phyloP scores from a whole-genome alignment of 805 yeast genomes.

The Aciculoconidium aculeatum region DNA sequence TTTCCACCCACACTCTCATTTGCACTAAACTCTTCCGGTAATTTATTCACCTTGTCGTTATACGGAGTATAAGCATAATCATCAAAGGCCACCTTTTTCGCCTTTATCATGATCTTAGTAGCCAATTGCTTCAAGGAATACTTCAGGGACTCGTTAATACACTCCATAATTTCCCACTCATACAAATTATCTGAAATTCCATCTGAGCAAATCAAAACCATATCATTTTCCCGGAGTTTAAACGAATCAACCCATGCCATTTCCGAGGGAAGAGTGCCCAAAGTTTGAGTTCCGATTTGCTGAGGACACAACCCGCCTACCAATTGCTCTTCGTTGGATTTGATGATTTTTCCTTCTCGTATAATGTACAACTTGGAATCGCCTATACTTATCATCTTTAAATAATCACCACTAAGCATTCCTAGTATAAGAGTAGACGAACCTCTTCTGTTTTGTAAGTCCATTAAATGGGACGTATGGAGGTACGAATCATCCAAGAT shows the following conservation, averaged over 20 bases:
- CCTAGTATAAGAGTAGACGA: constrained; percentile 44
- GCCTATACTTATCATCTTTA: constrained; percentile 47
- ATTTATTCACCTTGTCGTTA: constrained; percentile 43
- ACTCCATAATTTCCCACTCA: constrained; percentile 40
- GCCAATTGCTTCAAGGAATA: constrained; percentile 35
- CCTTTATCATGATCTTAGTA: constrained; percentile 32
- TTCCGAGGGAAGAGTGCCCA: constrained; percentile 38
- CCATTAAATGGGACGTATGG: constrained; percentile 48
- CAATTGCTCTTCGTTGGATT: constrained; percentile 43
- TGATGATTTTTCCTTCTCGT: constrained; percentile 38
- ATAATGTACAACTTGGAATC: constrained; percentile 46
- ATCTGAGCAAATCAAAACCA: constrained; percentile 45
- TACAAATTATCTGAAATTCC: constrained; percentile 50
- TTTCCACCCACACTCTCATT: constrained; percentile 45
- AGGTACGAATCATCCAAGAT: constrained; percentile 42
- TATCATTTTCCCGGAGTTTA: constrained; percentile 35
- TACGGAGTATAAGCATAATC: constrained; percentile 50
- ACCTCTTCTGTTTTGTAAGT: constrained; percentile 40
- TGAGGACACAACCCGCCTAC: constrained; percentile 43
- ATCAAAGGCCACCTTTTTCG: constrained; percentile 48
- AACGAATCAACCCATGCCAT: constrained; percentile 42
- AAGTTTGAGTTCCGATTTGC: constrained; percentile 49
- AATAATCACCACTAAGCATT: constrained; percentile 42
- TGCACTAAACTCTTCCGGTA: constrained; percentile 28
- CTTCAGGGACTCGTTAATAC: constrained; percentile 28